Evolutionary conservation across 345 rosid genomes (phyloP).

Genomic region (Cardamine occulta): DNA sequence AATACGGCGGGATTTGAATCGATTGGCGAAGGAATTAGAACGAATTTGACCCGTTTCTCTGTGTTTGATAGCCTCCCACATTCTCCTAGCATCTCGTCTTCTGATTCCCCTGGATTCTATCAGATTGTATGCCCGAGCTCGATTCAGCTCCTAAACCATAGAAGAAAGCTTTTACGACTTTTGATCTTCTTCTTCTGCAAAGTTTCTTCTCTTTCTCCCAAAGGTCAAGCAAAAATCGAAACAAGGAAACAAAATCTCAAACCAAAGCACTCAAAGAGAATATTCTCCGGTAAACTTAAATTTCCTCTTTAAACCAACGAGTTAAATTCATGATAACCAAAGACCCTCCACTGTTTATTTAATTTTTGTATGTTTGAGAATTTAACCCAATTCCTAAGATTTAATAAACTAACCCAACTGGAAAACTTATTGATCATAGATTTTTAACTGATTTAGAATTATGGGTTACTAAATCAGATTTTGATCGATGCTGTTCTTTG

Average conservation of each 20-base stretch:
- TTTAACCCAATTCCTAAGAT: too few species aligned
- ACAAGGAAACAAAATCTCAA: background rate
- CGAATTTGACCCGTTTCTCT: slow-evolving; percentile 84
- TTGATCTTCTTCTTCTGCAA: slow-evolving; percentile 19
- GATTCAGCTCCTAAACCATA: background rate
- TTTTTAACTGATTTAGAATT: too few species aligned
- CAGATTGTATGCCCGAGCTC: slow-evolving; percentile 1
- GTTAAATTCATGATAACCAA: background rate
- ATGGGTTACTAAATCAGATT: too few species aligned
- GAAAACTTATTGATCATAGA: too few species aligned
- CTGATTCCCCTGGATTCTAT: slow-evolving; percentile 2
- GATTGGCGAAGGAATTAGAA: slow-evolving; percentile 64
- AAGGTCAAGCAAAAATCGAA: too few species aligned
- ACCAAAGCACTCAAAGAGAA: background rate
- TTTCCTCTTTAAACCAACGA: background rate
- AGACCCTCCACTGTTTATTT: background rate
- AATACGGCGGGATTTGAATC: slow-evolving; percentile 61
- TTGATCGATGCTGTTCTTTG: too few species aligned
- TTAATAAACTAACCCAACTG: too few species aligned
- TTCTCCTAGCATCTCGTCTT: slow-evolving; percentile 68
- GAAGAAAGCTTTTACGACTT: background rate
- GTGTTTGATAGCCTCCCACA: slow-evolving; percentile 84
- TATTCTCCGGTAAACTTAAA: background rate
- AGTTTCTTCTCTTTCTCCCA: background rate
- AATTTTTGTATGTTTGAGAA: too few species aligned